phyloP scores from a whole-genome alignment of 768 basidiomycete species.

The Leccinum fibrillosum region DNA sequence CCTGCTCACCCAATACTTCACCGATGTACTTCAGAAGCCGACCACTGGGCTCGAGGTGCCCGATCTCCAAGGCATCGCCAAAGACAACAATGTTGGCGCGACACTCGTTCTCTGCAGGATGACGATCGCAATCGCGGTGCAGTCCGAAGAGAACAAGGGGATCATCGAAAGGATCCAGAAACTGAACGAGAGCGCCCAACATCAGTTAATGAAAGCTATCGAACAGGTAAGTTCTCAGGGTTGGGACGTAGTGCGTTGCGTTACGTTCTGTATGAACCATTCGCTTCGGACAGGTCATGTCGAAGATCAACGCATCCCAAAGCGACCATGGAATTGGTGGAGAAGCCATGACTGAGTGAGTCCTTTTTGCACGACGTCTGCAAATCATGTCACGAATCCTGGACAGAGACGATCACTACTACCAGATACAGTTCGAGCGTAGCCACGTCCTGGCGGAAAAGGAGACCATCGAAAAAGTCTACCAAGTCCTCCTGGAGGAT shows the following conservation, averaged over 20 bases:
- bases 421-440: conserved; percentile 77
- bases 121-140: conserved; percentile 82
- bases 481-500: conserved; percentile 71
- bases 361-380: conserved; percentile 13
- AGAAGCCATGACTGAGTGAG: conserved; percentile 79
- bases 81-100: conserved; percentile 63
- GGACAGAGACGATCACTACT: conserved; percentile 83
- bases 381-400: conserved; percentile 9
- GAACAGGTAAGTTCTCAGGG: conserved; percentile 65
- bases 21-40: conserved; percentile 78
- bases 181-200: conserved; percentile 79
- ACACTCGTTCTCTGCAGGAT: conserved; percentile 76
- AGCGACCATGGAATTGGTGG: conserved; percentile 45
- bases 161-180: conserved; percentile 88
- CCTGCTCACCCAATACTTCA: conserved; percentile 85
- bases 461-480: conserved; percentile 80
- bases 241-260: neutral
- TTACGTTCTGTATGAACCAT: neutral
- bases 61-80: conserved; percentile 81
- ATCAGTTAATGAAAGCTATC: conserved; percentile 88
- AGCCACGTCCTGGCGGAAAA: conserved; percentile 80
- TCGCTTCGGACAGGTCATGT: conserved; percentile 58
- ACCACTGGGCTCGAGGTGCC: conserved; percentile 80
- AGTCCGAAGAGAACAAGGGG: conserved; percentile 84
- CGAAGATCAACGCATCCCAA: conserved; percentile 56